A percentile compares a stretch with the other conserved stretches of the same genome.
These are phyloP conservation scores for Allantophomopsis lycopodina DNA, from an alignment of 2,329 filamentous ascomycete genomes.

Conservation along the genomic window DNA sequence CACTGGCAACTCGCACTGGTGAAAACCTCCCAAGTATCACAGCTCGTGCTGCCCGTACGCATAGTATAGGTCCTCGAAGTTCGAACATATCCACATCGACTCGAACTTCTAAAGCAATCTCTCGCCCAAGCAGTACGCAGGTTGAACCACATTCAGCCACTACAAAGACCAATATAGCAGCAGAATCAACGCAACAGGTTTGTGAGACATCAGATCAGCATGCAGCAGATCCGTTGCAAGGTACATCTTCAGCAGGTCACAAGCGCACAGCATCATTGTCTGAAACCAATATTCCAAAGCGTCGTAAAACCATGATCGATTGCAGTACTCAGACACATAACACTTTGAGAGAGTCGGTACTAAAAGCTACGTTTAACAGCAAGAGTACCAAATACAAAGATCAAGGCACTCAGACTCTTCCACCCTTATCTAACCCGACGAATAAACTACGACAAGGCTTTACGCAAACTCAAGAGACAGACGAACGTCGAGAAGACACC, in stretches of 20 bases:
- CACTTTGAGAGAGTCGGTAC: not conserved
- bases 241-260: too few species aligned
- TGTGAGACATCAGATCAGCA: not conserved
- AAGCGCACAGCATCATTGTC: too few species aligned
- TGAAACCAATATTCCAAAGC: slow-evolving; percentile 7
- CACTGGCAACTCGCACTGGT: too few species aligned
- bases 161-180: not conserved
- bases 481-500: not conserved
- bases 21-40: too few species aligned
- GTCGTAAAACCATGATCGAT: slow-evolving; percentile 15
- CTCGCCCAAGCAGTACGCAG: too few species aligned
- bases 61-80: too few species aligned
- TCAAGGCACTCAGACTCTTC: slow-evolving; percentile 5
- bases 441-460: too few species aligned
- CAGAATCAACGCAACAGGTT: not conserved
- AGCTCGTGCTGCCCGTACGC: too few species aligned
- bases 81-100: too few species aligned
- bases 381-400: too few species aligned
- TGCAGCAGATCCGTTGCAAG: slow-evolving; percentile 1
- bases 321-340: slow-evolving; percentile 16
- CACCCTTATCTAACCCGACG: not conserved
- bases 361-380: too few species aligned
- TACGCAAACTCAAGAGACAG: not conserved
- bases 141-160: not conserved
- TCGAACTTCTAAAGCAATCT: too few species aligned